Evolutionary conservation across 2,329 filamentous ascomycete species (phyloP), one percentile per base, ranked within the genome.

Genomic region (Fusarium siculi): DNA sequence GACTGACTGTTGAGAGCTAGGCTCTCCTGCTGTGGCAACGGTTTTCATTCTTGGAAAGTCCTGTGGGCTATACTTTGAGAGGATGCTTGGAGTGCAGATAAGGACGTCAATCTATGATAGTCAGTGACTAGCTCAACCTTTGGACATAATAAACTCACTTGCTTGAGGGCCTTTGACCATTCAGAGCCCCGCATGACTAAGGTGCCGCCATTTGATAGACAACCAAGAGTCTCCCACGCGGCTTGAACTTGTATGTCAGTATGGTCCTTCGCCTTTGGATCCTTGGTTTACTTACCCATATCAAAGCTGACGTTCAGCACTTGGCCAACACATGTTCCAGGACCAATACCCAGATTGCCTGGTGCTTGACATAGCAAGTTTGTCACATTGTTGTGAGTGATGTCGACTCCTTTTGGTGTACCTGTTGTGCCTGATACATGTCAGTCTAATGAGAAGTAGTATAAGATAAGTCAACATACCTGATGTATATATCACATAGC

Each of bases 241-340:
- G 87, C 88, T 89, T 42, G 18, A 21, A 9, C 9, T 14, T 2
- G 10, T 6, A 50, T 50, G 11, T 50, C 5, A 50, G 28, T 8
- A 32, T 1, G 0, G 10, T 28, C 4, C 1, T 32, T 32, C 18
- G 2, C 9, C 15, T 50, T 49, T 32, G 28, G 2, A 18, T 12
- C 32, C 3, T 14, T 50, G 28, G 10, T 9, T 19, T 9, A 79
- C 85, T 72, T 81, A 88, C 88, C 87, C 88, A 91, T 90, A 72
- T 90, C 89, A 71, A 90, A 90, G 40, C 86, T 87, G 30, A 91
- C 85, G 61, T 87, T 90, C 28, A 90, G 79, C 1, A 89, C 82
- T 68, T 89, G 87, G 0, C 85, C 87, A 10, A 90, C 88, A 9
- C 84, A 83, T 5, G 82, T 85, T 12, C 88, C 88, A 4, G 82